Base-by-base conservation (phyloP, 2,329 filamentous ascomycete genomes). In the Neonectria ditissima region DNA sequence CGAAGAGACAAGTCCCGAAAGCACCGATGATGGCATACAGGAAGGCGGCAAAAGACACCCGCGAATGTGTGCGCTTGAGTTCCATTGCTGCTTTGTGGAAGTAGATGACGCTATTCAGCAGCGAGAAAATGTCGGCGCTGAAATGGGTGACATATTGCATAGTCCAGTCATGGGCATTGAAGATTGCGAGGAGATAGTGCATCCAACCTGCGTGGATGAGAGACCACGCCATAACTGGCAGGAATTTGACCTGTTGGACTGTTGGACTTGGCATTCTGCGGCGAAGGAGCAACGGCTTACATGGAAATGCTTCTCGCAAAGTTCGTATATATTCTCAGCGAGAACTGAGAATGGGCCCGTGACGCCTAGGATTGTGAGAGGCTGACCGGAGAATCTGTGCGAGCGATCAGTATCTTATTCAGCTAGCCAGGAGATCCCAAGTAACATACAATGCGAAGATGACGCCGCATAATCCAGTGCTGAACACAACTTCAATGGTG, bases 131-230 rank as follows among this genome's bases (percentile, higher is more conserved):
- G 73, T 91, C 89, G 45, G 86, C 88, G 63, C 83, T 88, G 74
- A 90, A 91, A 20, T 84, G 87, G 2, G 89, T 91, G 52, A 91
- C 89, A 75, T 91, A 91, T 69, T 86, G 82, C 89, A 91, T 91
- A 0, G 88, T 91, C 86, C 87, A 91, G 75, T 90, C 88, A 71
- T 91, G 88, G 4, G 88, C 88, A 74, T 91, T 91, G 76, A 90
- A 85, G 54, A 90, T 84, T 58, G 88, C 88, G 13, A 91, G 80
- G 3, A 90, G 76, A 68, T 85, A 86, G 71, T 89, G 87, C 82
- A 91, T 86, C 89, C 89, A 91, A 8, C 82, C 85, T 7, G 88
- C 81, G 73, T 91, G 88, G 55, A 91, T 88, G 37, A 90, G 81
- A 2, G 86, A 84, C 88, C 88, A 91, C 2, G 89, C 87, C 87